Base-by-base conservation (phyloP, 2,329 filamentous ascomycete species). In the Venturiaceae sp. region DNA sequence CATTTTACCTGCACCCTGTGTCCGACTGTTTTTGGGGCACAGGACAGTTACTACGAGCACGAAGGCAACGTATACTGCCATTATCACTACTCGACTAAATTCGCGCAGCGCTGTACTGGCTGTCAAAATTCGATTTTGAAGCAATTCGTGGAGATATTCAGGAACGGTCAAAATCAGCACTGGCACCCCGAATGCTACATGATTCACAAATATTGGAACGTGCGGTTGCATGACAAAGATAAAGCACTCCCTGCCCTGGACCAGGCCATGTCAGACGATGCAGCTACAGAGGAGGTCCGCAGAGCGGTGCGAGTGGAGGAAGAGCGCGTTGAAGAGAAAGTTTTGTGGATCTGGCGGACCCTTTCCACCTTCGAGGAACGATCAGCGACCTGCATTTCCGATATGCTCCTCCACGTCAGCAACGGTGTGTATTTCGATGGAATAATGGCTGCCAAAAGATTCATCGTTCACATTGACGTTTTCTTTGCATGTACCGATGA, bases 131-230 rank as follows among this genome's bases (percentile, higher is more conserved):
- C 94, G 56, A 99, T 99, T 63, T 79, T 99, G 46, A 99, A 99
- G 76, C 94, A 99, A 71, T 99, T 99, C 71, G 94, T 99, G 61
- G 94, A 99, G 73, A 97, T 99, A 62, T 99, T 92, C 74, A 87
- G 94, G 65, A 97, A 97, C 72, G 92, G 92, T 1, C 89, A 96
- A 70, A 96, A 97, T 69, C 94, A 99, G 69, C 94, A 99, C 71
- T 99, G 94, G 94, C 94, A 99, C 70, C 94, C 94, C 1, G 94
- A 99, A 74, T 99, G 94, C 73, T 99, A 99, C 74, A 99, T 99
- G 94, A 99, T 99, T 62, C 94, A 99, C 76, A 99, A 99, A 69
- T 99, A 97, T 74, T 99, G 94, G 94, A 99, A 97, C 69, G 94
- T 99, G 60, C 86, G 94, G 55, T 78, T 99, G 37, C 74, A 77